A percentile compares a stretch with the other conserved stretches of the same genome.
Conservation (phyloP, 495 filamentous ascomycete species). For the Penicillium desertorum region DNA sequence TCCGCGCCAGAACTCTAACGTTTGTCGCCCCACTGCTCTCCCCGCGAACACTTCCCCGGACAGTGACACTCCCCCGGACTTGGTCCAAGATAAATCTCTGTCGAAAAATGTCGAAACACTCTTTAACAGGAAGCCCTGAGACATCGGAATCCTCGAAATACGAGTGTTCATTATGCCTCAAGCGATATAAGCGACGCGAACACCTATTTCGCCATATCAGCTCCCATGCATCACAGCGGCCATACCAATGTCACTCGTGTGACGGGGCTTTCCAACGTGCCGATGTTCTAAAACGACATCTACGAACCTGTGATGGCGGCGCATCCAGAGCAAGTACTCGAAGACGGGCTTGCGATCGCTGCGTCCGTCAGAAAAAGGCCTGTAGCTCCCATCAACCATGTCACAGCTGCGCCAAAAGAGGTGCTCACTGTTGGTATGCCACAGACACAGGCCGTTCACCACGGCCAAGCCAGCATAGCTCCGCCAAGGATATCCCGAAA, state of each 20-base stretch:
- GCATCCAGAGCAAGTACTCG: slow-evolving; percentile 9
- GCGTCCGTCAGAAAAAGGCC: slow-evolving; percentile 28
- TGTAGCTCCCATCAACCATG: slow-evolving; percentile 27
- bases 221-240: slow-evolving; percentile 24
- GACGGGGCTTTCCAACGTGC: slow-evolving; percentile 22
- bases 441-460: neutral
- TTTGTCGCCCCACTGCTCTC: neutral
- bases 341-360: slow-evolving; percentile 26
- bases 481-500: neutral
- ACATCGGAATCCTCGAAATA: slow-evolving; percentile 9
- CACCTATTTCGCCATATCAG: slow-evolving; percentile 22
- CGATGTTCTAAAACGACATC: slow-evolving; percentile 23
- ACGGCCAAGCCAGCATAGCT: neutral
- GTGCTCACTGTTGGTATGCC: slow-evolving; percentile 19
- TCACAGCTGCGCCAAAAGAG: slow-evolving; percentile 17
- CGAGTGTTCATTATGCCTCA: slow-evolving; percentile 19
- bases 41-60: neutral
- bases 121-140: neutral
- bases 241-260: slow-evolving; percentile 20
- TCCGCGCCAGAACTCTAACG: neutral
- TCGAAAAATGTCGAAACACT: neutral
- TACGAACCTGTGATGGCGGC: slow-evolving; percentile 18
- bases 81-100: neutral
- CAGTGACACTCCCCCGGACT: neutral
- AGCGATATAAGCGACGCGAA: slow-evolving; percentile 25